phyloP scores from a whole-genome alignment of 768 basidiomycete species.

The Boletus huronensis region DNA sequence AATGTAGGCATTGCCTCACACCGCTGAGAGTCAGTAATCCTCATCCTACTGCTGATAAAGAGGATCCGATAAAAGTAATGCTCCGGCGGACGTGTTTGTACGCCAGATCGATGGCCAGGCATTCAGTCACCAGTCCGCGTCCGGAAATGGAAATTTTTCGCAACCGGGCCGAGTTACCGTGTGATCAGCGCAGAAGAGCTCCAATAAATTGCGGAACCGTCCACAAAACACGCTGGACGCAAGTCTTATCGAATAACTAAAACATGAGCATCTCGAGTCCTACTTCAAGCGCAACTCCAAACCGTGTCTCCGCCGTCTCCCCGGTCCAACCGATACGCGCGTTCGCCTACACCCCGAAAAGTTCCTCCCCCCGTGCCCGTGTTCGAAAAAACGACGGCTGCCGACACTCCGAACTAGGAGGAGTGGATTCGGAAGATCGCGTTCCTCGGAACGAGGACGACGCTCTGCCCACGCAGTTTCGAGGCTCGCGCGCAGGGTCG shows the following conservation, averaged over 20 bases:
- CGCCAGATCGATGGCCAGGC: no score
- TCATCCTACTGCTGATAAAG: no score
- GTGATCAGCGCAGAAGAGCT: no score
- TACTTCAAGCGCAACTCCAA: not conserved
- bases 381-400: not conserved
- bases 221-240: not conserved
- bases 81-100: no score
- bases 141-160: no score
- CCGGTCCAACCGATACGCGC: conserved; percentile 7
- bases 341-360: conserved; percentile 20
- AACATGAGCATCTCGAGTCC: not conserved
- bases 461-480: conserved; percentile 11
- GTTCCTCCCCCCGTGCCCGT: not conserved
- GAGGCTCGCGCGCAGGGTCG: not conserved
- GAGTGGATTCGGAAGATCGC: not conserved
- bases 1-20: no score
- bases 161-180: no score
- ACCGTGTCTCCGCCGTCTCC: not conserved
- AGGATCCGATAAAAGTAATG: no score
- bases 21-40: no score
- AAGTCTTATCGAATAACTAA: no score
- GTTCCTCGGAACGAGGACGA: not conserved
- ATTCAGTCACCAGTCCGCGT: no score
- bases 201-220: no score
- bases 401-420: not conserved